Base-by-base conservation (phyloP, 441 rosid genomes). In the Arabidopsis hybrid region DNA sequence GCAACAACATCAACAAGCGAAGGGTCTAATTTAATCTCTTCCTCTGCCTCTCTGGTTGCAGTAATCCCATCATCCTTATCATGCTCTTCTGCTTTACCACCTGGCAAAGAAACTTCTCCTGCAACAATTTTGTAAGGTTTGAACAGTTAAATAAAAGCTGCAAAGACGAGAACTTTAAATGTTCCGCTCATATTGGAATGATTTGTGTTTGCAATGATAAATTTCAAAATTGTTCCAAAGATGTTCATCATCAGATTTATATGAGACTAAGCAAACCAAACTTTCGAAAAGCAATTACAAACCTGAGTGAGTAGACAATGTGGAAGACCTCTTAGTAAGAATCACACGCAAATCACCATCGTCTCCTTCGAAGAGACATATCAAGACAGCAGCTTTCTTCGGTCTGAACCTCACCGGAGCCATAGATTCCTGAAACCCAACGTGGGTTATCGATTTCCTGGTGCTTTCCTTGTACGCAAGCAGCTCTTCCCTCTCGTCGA, bases 21-120 rank as follows among this genome's bases (percentile, higher is more conserved):
- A 79, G 92, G 92, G 78, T 90, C 90, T 76, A 91, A 79, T 13
- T 96, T 96, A 49, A 94, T 90, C 81, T 91, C 96, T 79, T 90
- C 98, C 45, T 82, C 71, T 17, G 98, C 93, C 63, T 90, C 98
- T 78, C 96, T 90, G 8, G 87, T 87, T 36, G 93, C 96, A 34
- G 95, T 88, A 21, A 85, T 85, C 12, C 80, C 85, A 69, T 88
- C 94, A 81, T 89, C 87, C 66, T 81, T 82, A 53, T 90, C 91
- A 39, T 79, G 77, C 67, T 91, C 95, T 42, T 93, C 97, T 17
- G 87, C 83, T 80, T 90, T 93, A 66, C 97, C 95, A 57, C 96
- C 97, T 12, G 96, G 96, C 68, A 93, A 81, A 78, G 93, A 85
- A 85, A 93, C 90, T 80, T 93, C 96, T 60, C 95, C 97, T 91